A percentile compares a stretch with the other conserved stretches of the same genome.
Evolutionary conservation across 2,329 filamentous ascomycete genomes (phyloP).

Genomic region (Knufia fluminis): DNA sequence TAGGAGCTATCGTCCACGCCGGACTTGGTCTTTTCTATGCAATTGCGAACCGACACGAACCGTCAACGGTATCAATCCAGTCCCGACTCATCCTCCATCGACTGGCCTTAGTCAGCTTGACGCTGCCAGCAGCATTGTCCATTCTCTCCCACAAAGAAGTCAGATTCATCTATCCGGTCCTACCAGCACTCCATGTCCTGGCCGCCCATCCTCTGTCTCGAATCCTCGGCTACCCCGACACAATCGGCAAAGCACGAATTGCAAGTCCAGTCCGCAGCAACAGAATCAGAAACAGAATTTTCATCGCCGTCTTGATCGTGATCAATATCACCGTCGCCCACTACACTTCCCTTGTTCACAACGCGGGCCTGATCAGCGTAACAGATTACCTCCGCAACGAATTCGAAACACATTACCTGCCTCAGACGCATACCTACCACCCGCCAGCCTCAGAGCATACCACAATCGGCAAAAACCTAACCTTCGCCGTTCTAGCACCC

Average conservation of each 20-base stretch:
- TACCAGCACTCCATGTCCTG: slow-evolving; percentile 77
- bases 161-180: slow-evolving; percentile 87
- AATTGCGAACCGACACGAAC: neutral
- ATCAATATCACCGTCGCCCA: slow-evolving; percentile 62
- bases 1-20: slow-evolving; percentile 58
- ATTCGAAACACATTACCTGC: slow-evolving; percentile 52
- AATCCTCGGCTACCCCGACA: slow-evolving; percentile 46
- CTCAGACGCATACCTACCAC: slow-evolving; percentile 14
- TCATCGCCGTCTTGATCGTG: slow-evolving; percentile 49
- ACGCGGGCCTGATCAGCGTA: slow-evolving; percentile 68
- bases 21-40: slow-evolving; percentile 39
- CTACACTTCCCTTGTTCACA: slow-evolving; percentile 69
- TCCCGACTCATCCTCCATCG: slow-evolving; percentile 37
- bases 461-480: slow-evolving; percentile 29
- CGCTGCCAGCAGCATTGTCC: slow-evolving; percentile 58
- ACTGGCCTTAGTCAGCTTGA: slow-evolving; percentile 49
- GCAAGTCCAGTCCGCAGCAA: neutral
- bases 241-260: slow-evolving; percentile 2
- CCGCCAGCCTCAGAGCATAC: neutral
- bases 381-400: slow-evolving; percentile 65
- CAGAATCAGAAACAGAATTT: slow-evolving; percentile 15
- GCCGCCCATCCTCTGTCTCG: slow-evolving; percentile 56
- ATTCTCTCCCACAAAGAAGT: slow-evolving; percentile 91
- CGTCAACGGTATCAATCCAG: neutral
- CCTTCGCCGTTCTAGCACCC: slow-evolving; percentile 77